phyloP scores from a whole-genome alignment of 2,329 filamentous ascomycete genomes.

The Rhexocercosporidium sp. region DNA sequence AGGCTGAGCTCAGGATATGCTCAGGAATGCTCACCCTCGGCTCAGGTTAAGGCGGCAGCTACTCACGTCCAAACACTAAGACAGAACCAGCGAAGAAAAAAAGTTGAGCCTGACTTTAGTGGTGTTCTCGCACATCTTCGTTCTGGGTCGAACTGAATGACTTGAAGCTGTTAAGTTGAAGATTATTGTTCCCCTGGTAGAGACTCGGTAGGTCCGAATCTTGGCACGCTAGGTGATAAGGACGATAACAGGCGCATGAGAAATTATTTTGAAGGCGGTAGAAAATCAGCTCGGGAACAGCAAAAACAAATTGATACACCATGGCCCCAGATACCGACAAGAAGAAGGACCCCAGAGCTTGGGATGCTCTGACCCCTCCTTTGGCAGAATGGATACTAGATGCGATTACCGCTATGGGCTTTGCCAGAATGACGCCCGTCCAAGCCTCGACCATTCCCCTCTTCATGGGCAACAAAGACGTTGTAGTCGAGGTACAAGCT shows the following conservation, averaged over 20 bases:
- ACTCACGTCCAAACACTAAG: too few species aligned
- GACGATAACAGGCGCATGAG: conserved; percentile 15
- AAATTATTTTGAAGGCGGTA: neutral
- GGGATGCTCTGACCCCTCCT: conserved; percentile 72
- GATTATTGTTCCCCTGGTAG: neutral
- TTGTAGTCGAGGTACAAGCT: conserved; percentile 75
- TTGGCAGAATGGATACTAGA: conserved; percentile 86
- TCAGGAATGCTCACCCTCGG: too few species aligned
- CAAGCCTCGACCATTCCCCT: conserved; percentile 90
- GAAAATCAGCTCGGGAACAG: neutral
- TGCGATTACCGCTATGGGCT: conserved; percentile 83
- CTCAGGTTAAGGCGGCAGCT: too few species aligned
- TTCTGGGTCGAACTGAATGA: too few species aligned
- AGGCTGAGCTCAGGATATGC: too few species aligned
- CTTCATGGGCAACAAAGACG: conserved; percentile 88
- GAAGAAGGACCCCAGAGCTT: conserved; percentile 59
- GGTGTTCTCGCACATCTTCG: too few species aligned
- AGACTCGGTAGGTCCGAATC: neutral
- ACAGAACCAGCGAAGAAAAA: too few species aligned
- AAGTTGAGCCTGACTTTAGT: too few species aligned
- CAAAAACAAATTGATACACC: conserved; percentile 3
- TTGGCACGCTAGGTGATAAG: conserved; percentile 18
- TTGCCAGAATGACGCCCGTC: conserved; percentile 89
- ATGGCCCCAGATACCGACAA: conserved; percentile 35
- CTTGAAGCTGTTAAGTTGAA: too few species aligned